Percentiles rank a stretch among this genome's conserved stretches.
These are phyloP conservation scores for Simplicillium sp. DNA, from an alignment of 2,329 filamentous ascomycete species.

Conservation along the genomic window DNA sequence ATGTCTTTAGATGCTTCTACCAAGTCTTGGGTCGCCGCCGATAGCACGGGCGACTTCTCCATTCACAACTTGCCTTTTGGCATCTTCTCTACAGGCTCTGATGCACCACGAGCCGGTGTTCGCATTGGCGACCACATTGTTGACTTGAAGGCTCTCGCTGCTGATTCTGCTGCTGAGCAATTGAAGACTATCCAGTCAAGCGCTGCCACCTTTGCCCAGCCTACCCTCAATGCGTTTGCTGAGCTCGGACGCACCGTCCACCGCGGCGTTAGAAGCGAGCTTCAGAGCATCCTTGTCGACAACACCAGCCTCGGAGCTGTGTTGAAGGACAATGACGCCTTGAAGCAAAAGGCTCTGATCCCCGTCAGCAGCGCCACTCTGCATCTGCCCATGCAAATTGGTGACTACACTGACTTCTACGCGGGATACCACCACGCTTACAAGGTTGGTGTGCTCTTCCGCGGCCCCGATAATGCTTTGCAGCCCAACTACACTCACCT, in stretches of 20 bases:
- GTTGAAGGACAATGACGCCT: slow-evolving; percentile 24
- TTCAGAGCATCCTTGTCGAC: slow-evolving; percentile 50
- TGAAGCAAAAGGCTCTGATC: slow-evolving; percentile 19
- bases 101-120: slow-evolving; percentile 49
- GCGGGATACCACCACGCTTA: slow-evolving; percentile 72
- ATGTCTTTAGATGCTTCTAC: background rate
- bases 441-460: slow-evolving; percentile 60
- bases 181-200: slow-evolving; percentile 20
- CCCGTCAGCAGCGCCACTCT: slow-evolving; percentile 40
- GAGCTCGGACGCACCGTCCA: slow-evolving; percentile 61
- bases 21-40: slow-evolving; percentile 8
- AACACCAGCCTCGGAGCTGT: slow-evolving; percentile 31
- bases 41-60: slow-evolving; percentile 40
- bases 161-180: slow-evolving; percentile 1
- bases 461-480: slow-evolving; percentile 62
- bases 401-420: slow-evolving; percentile 82
- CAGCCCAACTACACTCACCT: slow-evolving; percentile 76
- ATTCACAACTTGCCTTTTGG: slow-evolving; percentile 68
- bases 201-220: slow-evolving; percentile 22
- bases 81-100: slow-evolving; percentile 52
- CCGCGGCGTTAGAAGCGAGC: slow-evolving; percentile 58
- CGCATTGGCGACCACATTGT: slow-evolving; percentile 62
- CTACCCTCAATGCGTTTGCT: slow-evolving; percentile 62
- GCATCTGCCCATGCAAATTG: slow-evolving; percentile 67
- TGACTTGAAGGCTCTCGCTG: slow-evolving; percentile 35